Evolutionary conservation across 306 rosid species (phyloP).

Genomic region (Lithocarpus polystachyus): DNA sequence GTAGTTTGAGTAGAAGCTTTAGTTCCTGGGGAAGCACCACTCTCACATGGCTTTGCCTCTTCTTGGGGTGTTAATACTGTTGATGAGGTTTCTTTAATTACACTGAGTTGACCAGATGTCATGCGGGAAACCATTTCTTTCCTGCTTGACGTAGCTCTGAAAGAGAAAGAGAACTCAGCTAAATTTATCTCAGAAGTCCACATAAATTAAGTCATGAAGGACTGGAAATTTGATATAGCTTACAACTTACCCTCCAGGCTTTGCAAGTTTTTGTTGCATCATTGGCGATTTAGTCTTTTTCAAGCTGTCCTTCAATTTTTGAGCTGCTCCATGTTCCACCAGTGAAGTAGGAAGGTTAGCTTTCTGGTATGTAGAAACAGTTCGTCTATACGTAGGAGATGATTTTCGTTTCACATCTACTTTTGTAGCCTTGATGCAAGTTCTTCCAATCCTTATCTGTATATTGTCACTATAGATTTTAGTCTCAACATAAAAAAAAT

Average conservation of each 20-base stretch:
- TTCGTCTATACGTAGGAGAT: slow-evolving; percentile 27
- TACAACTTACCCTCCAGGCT: slow-evolving; percentile 43
- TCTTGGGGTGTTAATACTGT: slow-evolving; percentile 29
- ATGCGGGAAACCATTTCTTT: slow-evolving; percentile 33
- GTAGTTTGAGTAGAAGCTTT: slow-evolving; percentile 11
- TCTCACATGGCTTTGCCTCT: slow-evolving; percentile 33
- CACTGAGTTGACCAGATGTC: slow-evolving; percentile 35
- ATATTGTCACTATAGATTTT: slow-evolving; percentile 14
- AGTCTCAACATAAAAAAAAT: background rate
- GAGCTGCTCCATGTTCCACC: background rate
- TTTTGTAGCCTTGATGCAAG: slow-evolving; percentile 15
- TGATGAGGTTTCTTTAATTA: slow-evolving; percentile 44
- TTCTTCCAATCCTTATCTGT: slow-evolving; percentile 35
- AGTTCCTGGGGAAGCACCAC: slow-evolving; percentile 24
- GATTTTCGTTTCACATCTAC: slow-evolving; percentile 26
- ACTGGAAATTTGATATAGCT: background rate
- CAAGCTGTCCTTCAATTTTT: slow-evolving; percentile 19
- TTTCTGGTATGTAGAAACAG: slow-evolving; percentile 25
- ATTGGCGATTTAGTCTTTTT: slow-evolving; percentile 32
- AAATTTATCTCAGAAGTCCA: background rate
- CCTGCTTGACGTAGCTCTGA: slow-evolving; percentile 50
- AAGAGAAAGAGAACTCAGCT: slow-evolving; percentile 9
- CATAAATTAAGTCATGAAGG: background rate
- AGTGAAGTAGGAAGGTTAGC: slow-evolving; percentile 1
- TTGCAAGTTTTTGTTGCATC: slow-evolving; percentile 24